Conservation (phyloP, 352 stramenopile genomes). For the Pythium scleroteichum region DNA sequence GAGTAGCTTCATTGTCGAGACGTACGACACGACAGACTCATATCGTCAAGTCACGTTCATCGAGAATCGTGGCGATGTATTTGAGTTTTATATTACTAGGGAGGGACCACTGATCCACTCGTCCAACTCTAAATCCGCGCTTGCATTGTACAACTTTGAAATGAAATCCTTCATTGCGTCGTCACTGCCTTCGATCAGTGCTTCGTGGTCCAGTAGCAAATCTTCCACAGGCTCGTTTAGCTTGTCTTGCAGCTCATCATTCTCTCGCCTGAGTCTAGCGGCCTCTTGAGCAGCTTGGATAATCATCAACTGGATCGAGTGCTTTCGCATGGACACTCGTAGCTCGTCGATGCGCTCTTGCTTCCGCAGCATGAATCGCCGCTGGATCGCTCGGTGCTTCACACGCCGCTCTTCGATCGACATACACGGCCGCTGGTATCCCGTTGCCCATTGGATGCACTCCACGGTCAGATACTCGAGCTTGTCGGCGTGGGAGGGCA, state of each 20-base stretch:
- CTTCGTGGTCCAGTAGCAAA: too few species aligned
- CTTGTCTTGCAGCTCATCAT: background rate
- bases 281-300: background rate
- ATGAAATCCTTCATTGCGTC: too few species aligned
- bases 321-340: background rate
- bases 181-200: too few species aligned
- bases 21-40: too few species aligned
- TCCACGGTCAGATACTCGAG: slow-evolving; percentile 8
- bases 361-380: slow-evolving; percentile 4
- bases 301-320: background rate
- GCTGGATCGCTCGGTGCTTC: slow-evolving; percentile 1
- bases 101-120: too few species aligned
- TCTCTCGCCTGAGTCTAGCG: background rate
- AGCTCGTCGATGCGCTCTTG: background rate
- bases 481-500: background rate
- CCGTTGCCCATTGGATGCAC: background rate
- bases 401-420: background rate
- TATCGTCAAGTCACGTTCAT: too few species aligned
- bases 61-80: too few species aligned
- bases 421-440: slow-evolving; percentile 9
- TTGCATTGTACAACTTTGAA: too few species aligned
- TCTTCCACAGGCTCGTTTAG: too few species aligned
- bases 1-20: too few species aligned
- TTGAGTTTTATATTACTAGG: too few species aligned
- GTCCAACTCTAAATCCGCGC: too few species aligned